Conservation (phyloP, 495 filamentous ascomycete genomes). For the Xylona heveae region DNA sequence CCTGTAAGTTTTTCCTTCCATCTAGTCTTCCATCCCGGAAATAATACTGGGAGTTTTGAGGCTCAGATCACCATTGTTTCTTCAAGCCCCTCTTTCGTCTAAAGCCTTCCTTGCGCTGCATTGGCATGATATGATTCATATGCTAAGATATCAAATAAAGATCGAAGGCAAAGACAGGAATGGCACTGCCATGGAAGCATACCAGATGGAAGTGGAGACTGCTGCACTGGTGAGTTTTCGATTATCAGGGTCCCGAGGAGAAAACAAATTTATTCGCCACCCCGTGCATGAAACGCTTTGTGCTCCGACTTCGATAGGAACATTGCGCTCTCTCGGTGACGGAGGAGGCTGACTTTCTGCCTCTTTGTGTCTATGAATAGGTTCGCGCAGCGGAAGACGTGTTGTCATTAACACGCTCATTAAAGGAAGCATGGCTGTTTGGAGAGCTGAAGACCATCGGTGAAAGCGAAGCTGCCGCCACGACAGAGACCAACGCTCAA, state of each 20-base stretch:
- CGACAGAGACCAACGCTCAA: conserved; percentile 29
- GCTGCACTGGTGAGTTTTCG: conserved; percentile 30
- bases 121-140: too few relatives aligned
- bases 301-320: too few relatives aligned
- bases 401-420: conserved; percentile 32
- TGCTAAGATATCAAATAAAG: too few relatives aligned
- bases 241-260: neutral
- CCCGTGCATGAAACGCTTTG: too few relatives aligned
- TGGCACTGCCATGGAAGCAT: conserved; percentile 32
- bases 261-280: neutral
- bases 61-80: neutral
- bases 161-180: conserved; percentile 16
- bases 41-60: neutral
- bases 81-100: conserved; percentile 13
- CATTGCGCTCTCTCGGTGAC: neutral
- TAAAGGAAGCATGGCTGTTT: conserved; percentile 62
- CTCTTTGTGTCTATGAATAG: conserved; percentile 15
- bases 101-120: conserved; percentile 16
- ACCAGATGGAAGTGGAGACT: conserved; percentile 41
- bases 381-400: conserved; percentile 46
- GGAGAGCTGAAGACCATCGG: conserved; percentile 45
- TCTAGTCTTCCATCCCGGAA: neutral
- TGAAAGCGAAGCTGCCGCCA: conserved; percentile 16
- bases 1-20: conserved; percentile 26
- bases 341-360: neutral